A percentile compares a stretch with the other conserved stretches of the same genome.
Evolutionary conservation across 2,329 filamentous ascomycete genomes (phyloP).

Genomic region (Zalaria obscura): DNA sequence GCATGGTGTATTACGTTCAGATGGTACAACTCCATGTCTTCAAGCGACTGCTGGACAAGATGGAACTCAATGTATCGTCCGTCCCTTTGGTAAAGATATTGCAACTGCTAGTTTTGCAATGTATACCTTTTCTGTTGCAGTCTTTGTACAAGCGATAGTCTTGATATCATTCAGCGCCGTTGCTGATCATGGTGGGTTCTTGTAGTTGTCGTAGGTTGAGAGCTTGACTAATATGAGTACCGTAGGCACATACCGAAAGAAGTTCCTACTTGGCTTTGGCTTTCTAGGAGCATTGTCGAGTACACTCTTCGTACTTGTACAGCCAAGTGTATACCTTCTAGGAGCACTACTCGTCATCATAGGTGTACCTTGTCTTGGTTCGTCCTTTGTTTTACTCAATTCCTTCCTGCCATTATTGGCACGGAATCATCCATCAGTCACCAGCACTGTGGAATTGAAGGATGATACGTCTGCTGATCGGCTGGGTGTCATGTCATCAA

Average conservation of each 20-base stretch:
- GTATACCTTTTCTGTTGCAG: conserved; percentile 87
- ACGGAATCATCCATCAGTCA: conserved; percentile 53
- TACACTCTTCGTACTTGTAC: conserved; percentile 68
- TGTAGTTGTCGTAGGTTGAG: not conserved
- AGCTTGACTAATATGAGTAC: not conserved
- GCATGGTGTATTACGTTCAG: conserved; percentile 67
- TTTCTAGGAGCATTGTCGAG: conserved; percentile 63
- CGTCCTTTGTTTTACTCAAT: conserved; percentile 91
- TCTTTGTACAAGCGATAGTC: conserved; percentile 71
- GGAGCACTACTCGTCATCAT: conserved; percentile 70
- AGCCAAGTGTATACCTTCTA: conserved; percentile 60
- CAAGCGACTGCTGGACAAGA: conserved; percentile 15
- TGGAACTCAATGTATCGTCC: conserved; percentile 61
- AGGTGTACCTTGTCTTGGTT: conserved; percentile 79
- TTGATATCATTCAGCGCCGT: conserved; percentile 88
- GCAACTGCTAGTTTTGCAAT: conserved; percentile 90
- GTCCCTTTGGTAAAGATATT: conserved; percentile 62
- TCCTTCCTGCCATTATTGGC: conserved; percentile 82
- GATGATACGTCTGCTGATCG: no score
- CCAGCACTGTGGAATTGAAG: conserved; percentile 1
- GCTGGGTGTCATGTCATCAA: no score
- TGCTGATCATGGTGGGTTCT: conserved; percentile 65
- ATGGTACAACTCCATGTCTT: conserved; percentile 57
- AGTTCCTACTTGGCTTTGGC: conserved; percentile 65
- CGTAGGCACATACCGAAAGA: conserved; percentile 58